Base-by-base conservation (phyloP, 2,329 filamentous ascomycete genomes). In the Colletotrichum graminicola region DNA sequence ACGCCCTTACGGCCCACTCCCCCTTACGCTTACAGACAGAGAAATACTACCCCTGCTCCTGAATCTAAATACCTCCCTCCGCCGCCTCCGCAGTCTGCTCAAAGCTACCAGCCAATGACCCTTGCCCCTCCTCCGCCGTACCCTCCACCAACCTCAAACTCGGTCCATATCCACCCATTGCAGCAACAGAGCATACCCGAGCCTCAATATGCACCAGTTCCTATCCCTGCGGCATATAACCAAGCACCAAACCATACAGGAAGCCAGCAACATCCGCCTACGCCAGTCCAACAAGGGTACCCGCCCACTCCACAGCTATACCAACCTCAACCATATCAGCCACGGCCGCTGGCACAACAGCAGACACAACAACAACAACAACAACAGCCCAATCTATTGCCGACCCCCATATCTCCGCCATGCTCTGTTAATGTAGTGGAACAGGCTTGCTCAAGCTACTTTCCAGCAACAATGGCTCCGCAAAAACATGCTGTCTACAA, bases 331-430 rank as follows among this genome's bases (percentile, higher is more conserved):
- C n/a, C 36, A 21, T 12, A 34, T 11, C 51, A 52, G 26, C 41
- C 57, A 41, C 57, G 49, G 23, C 51, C 29, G 12, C 62, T n/a
- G n/a, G 5, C 18, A 7, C 55, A 49, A 18, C 52, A 59, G n/a
- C n/a, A n/a, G n/a, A n/a, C n/a, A 57, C 62, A 60, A 62, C 26
- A 59, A 57, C 62, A 60, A 18, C 52, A 59, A 57, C 62, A 60
- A 62, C 26, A 59, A 57, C 62, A 60, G 43, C 39, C 18, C 26
- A 51, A 49, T 8, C 62, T 39, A 3, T 29, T 39, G 5, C 41
- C 62, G 52, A 66, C 62, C 2, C 52, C 62, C 2, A 6, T 51
- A 4, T 66, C 62, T 29, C 62, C 52, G 29, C 62, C 52, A n/a
- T 39, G 39, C 39, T 39, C 34, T 23, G 29, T 2, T 16, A 41